Base-by-base conservation (phyloP, 2,329 filamentous ascomycete species). In the Botryotinia calthae region DNA sequence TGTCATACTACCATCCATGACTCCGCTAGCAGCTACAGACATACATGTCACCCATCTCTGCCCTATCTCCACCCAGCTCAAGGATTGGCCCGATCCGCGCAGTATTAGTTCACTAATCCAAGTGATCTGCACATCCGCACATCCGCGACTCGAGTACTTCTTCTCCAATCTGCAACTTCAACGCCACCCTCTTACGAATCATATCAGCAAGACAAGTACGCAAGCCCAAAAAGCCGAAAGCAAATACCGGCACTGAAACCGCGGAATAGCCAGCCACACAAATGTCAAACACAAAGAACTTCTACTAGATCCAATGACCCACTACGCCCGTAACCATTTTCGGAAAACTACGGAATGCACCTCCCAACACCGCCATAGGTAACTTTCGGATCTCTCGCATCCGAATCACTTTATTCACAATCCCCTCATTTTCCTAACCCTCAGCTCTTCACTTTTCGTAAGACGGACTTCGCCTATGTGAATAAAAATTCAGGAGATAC, bases 381-480 rank as follows among this genome's bases (percentile, higher is more conserved):
- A 37, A 25, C 22, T 51, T 25, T n/a, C 63, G 44, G 44, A 37
- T 6, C 22, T 14, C 46, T n/a, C 31, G 1, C n/a, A 56, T 56
- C 64, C 64, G 31, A 56, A 67, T 56, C 46, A 54, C 46, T 34
- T 37, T 65, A 37, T n/a, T 37, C 10, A 28, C 18, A n/a, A 40
- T n/a, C 12, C 3, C 22, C 22, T n/a, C 48, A n/a, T 51, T 12
- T 25, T 3, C 6, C 34, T 5, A 40, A 37, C 18, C 28, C 37
- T 34, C 62, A 48, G 28, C 44, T 51, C 46, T 54, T 54, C 31
- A 40, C 25, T 54, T 25, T 28, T 22, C 18, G 16, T 67, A 67
- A 67, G 65, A 56, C 65, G 65, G 65, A 37, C n/a, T 42, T 67
- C 65, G 65, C 65, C 65, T 56, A 67, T 31, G 34, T 4, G 7